Base-by-base conservation (phyloP, 1,284 basidiomycete species). In the Marasmius fiardii region DNA sequence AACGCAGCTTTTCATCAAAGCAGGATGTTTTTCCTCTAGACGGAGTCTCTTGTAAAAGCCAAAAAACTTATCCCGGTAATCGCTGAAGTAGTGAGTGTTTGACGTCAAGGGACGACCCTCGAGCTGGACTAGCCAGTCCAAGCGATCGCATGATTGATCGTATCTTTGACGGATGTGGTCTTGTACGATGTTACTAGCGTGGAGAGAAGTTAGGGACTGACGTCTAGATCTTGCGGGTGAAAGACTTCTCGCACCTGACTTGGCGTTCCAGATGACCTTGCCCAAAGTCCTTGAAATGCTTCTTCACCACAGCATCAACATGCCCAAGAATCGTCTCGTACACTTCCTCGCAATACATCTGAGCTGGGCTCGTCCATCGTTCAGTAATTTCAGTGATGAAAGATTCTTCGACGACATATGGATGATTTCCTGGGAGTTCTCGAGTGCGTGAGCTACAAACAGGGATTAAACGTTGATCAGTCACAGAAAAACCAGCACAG, bases 381-480 rank as follows among this genome's bases (percentile, higher is more conserved):
- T 67, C 52, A 10, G 78, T 75, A 20, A 82, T 67, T 1, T 66
- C 57, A 1, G 65, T 57, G 45, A 91, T 85, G 47, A 79, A 82
- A 0, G 65, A 58, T 4, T 74, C 64, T 26, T 82, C 81, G 0
- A 88, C 83, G 0, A 80, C 71, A 59, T 86, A 90, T 0, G 88
- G 88, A 57, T 78, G 82, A 58, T 81, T 79, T 14, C 79, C 83
- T 0, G 88, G 86, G 0, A 90, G 73, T 63, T 90, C 86, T 4
- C 86, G 81, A 0, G 86, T 86, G 0, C 81, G 77, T 0, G 85
- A 79, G 7, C 88, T 90, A 55, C 7, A 51, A n/a, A 53, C 34
- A 43, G 14, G 11, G 6, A n/a, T 6, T 14, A 16, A 20, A 16
- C 11, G 14, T 16, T 41, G n/a, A 48, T 24, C n/a, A 37, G 43